Conservation (phyloP, 192 early-diverging fungal genomes). For the Chytriomyces sp. region DNA sequence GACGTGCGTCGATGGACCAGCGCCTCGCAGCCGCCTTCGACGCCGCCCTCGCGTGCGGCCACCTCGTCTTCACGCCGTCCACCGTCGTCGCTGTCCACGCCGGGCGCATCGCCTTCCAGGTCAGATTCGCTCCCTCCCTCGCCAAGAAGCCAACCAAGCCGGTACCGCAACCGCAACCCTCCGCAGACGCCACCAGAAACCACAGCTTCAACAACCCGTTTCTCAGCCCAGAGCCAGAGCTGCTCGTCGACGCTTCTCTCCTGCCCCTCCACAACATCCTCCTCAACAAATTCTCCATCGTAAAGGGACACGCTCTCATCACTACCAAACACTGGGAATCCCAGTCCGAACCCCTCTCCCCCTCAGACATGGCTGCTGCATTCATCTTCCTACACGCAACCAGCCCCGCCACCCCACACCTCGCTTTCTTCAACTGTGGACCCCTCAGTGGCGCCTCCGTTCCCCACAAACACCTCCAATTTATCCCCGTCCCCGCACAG, state of each 20-base stretch:
- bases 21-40: not conserved
- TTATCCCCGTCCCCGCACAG: slow-evolving; percentile 45
- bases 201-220: slow-evolving; percentile 31
- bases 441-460: slow-evolving; percentile 53
- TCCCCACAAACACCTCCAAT: slow-evolving; percentile 70
- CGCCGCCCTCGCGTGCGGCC: slow-evolving; percentile 2
- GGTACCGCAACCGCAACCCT: not conserved
- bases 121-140: slow-evolving; percentile 37
- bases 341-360: slow-evolving; percentile 32
- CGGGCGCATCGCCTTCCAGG: slow-evolving; percentile 24
- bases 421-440: slow-evolving; percentile 50
- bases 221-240: slow-evolving; percentile 31
- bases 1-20: too few relatives aligned
- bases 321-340: slow-evolving; percentile 52
- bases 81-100: not conserved
- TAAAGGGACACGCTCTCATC: slow-evolving; percentile 58
- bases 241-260: slow-evolving; percentile 7
- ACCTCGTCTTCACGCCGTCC: slow-evolving; percentile 22
- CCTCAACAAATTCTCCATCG: slow-evolving; percentile 69
- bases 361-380: slow-evolving; percentile 31
- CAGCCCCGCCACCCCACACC: not conserved
- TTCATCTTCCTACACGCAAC: slow-evolving; percentile 11
- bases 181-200: not conserved
- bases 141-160: slow-evolving; percentile 30
- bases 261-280: slow-evolving; percentile 50